These are phyloP conservation scores for Dendrostoma leiphaemia DNA, from an alignment of 2,329 filamentous ascomycete species.

Conservation along the genomic window DNA sequence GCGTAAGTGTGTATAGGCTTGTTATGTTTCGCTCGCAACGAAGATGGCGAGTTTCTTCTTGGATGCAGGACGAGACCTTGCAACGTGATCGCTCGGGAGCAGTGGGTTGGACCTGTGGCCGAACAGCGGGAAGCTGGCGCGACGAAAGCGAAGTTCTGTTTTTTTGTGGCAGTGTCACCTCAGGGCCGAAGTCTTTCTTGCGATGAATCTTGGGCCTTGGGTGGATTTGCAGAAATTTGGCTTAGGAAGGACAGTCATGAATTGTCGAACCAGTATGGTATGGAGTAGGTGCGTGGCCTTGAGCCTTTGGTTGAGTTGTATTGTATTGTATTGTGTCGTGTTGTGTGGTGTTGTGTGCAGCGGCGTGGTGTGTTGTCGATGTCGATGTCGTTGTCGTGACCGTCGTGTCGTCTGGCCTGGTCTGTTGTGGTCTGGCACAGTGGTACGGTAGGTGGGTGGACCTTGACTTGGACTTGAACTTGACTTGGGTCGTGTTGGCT, in stretches of 20 bases:
- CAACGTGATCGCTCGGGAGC: not conserved
- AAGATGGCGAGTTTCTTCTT: not conserved
- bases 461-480: not conserved
- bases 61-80: not conserved
- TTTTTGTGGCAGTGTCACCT: not conserved
- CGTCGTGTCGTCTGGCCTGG: not conserved
- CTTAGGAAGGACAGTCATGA: slow-evolving; percentile 16
- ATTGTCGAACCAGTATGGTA: not conserved
- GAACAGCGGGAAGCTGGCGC: slow-evolving; percentile 6
- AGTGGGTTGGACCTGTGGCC: slow-evolving; percentile 6
- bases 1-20: slow-evolving; percentile 35
- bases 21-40: slow-evolving; percentile 38
- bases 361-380: not conserved
- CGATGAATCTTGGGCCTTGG: not conserved
- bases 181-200: not conserved
- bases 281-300: not conserved
- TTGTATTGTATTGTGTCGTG: slow-evolving; percentile 13
- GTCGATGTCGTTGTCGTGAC: too few species aligned
- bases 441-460: not conserved
- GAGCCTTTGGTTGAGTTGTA: not conserved
- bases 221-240: not conserved
- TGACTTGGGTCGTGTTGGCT: slow-evolving; percentile 11
- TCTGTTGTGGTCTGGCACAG: not conserved
- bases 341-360: slow-evolving; percentile 13
- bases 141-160: not conserved